These are phyloP conservation scores for Sclerotinia borealis DNA, from an alignment of 2,329 filamentous ascomycete species.

Conservation along the genomic window DNA sequence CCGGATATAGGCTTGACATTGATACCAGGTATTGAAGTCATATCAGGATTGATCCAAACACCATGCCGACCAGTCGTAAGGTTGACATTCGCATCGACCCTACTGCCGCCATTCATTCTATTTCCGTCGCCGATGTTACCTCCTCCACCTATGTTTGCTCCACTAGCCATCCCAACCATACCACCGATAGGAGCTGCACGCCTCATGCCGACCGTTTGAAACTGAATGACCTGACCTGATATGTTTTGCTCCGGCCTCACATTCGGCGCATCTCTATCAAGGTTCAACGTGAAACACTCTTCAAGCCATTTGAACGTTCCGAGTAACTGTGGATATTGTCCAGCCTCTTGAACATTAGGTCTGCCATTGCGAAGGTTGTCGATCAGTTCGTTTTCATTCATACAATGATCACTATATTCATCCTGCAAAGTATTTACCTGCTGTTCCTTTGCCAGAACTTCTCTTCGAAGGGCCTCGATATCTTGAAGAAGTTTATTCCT, in stretches of 20 bases:
- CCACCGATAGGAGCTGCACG: background rate
- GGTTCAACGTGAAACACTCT: background rate
- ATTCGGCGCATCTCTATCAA: slow-evolving; percentile 1
- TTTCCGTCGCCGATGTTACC: background rate
- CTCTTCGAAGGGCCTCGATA: background rate
- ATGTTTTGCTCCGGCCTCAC: background rate
- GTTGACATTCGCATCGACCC: background rate
- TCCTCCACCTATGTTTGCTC: too few species aligned
- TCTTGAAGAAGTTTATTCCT: background rate
- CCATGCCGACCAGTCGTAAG: background rate
- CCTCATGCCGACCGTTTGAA: background rate
- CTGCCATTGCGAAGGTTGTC: background rate
- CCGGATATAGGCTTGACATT: background rate
- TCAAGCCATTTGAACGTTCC: background rate
- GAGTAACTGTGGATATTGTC: background rate
- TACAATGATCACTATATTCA: background rate
- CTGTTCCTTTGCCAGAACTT: background rate
- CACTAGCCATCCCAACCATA: too few species aligned
- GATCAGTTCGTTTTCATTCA: background rate
- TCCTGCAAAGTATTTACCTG: background rate
- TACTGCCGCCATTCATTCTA: background rate
- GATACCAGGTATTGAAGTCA: background rate
- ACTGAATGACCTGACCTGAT: background rate
- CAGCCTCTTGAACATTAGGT: background rate
- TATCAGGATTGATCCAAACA: too few species aligned